These are phyloP conservation scores for Zygosaccharomyces pseudobailii DNA, from an alignment of 1,139 yeast species.

Conservation along the genomic window DNA sequence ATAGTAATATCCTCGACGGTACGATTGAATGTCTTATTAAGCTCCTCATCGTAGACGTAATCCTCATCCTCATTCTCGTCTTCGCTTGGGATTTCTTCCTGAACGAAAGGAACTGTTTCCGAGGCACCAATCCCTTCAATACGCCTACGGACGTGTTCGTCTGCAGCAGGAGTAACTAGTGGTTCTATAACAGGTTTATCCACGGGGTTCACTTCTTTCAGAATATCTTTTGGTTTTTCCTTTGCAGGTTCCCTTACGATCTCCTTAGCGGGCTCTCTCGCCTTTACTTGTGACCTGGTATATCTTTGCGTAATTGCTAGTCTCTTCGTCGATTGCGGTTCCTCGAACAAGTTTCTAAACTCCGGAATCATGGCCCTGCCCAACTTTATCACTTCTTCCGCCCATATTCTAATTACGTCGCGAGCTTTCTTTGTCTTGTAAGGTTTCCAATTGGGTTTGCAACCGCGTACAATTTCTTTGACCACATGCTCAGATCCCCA, in stretches of 20 bases:
- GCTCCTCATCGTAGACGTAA: constrained; percentile 34
- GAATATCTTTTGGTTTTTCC: constrained; percentile 1
- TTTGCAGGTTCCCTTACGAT: constrained; percentile 1
- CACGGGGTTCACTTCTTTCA: neutral
- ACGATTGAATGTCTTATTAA: constrained; percentile 35
- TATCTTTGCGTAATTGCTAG: constrained; percentile 17
- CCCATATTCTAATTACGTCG: constrained; percentile 51
- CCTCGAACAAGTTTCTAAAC: constrained; percentile 29
- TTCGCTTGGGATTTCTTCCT: constrained; percentile 29
- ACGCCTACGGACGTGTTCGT: constrained; percentile 1
- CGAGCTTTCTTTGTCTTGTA: constrained; percentile 43
- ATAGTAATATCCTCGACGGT: constrained; percentile 37
- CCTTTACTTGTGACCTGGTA: constrained; percentile 20
- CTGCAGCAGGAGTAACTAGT: too few relatives aligned
- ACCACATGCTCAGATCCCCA: constrained; percentile 64
- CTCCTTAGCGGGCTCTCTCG: constrained; percentile 5
- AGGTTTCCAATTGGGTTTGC: constrained; percentile 63
- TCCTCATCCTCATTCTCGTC: constrained; percentile 35
- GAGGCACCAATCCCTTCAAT: constrained; percentile 10
- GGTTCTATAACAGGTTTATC: neutral
- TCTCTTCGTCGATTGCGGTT: constrained; percentile 1
- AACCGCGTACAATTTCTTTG: constrained; percentile 64
- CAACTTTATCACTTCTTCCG: constrained; percentile 59
- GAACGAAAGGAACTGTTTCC: constrained; percentile 25
- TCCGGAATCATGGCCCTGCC: constrained; percentile 69